Conservation (phyloP, 495 filamentous ascomycete species). For the Chlorociboria aeruginascens region DNA sequence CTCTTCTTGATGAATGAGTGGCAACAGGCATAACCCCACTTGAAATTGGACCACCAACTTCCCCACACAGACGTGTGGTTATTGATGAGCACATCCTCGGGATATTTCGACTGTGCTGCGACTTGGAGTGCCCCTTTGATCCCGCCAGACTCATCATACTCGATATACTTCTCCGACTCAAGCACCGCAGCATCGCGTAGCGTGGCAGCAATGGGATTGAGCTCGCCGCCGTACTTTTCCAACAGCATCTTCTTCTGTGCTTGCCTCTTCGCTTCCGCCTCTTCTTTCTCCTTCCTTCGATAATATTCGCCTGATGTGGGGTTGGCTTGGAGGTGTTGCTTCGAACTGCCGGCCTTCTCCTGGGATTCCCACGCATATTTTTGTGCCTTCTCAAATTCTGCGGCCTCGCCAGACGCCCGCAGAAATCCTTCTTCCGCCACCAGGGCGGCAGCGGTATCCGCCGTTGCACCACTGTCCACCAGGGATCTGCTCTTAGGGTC, state of each 20-base stretch:
- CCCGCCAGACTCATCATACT: constrained; percentile 81
- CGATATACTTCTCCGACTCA: constrained; percentile 80
- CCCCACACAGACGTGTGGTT: constrained; percentile 94
- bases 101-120: constrained; percentile 73
- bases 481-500: constrained; percentile 94
- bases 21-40: constrained; percentile 98
- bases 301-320: constrained; percentile 82
- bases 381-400: constrained; percentile 84
- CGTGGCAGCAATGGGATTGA: constrained; percentile 48
- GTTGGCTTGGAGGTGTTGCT: constrained; percentile 85
- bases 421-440: constrained; percentile 94
- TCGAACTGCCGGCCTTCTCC: constrained; percentile 61
- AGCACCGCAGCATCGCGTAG: constrained; percentile 55
- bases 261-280: constrained; percentile 52
- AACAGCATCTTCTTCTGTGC: constrained; percentile 58
- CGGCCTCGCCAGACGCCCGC: constrained; percentile 82
- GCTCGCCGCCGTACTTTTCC: constrained; percentile 75
- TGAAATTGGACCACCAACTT: constrained; percentile 91
- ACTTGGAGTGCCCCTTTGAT: constrained; percentile 80
- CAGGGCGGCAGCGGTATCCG: constrained; percentile 71
- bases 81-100: constrained; percentile 76
- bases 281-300: constrained; percentile 65
- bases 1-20: constrained; percentile 88
- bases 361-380: constrained; percentile 91
- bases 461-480: constrained; percentile 76